These are phyloP conservation scores for Albifimbria verrucaria DNA, from an alignment of 2,329 filamentous ascomycete genomes.

Conservation along the genomic window DNA sequence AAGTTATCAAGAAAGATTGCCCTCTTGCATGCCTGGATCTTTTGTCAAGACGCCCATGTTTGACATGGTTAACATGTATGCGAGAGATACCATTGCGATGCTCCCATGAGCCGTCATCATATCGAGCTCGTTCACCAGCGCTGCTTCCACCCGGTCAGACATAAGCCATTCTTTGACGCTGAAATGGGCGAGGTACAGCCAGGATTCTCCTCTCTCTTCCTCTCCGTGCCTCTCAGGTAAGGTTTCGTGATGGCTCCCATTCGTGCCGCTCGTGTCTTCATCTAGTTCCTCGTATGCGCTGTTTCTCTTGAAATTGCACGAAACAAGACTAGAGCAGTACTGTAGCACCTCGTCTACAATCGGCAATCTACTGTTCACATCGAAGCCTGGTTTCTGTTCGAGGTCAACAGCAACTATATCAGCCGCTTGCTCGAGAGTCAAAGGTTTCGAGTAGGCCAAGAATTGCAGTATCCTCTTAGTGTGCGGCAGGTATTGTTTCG, in stretches of 20 bases:
- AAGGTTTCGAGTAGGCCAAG: background rate
- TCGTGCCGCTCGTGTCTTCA: no score
- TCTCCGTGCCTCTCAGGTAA: no score
- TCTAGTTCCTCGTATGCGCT: no score
- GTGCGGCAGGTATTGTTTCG: background rate
- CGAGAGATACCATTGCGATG: background rate
- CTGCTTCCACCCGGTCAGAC: background rate
- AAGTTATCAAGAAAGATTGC: no score
- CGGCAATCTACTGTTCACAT: background rate
- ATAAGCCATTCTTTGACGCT: background rate
- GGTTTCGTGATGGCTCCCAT: background rate
- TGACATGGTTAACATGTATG: background rate
- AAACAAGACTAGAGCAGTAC: background rate
- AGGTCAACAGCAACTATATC: background rate
- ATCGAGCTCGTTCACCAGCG: background rate
- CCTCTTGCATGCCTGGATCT: no score
- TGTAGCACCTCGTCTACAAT: background rate
- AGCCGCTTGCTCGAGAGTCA: background rate
- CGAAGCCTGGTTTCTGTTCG: background rate
- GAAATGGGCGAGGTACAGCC: background rate
- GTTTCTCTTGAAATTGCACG: no score
- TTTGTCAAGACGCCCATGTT: background rate
- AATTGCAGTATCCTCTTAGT: background rate
- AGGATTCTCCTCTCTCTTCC: background rate
- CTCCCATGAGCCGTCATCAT: background rate